Conservation (phyloP, 192 early-diverging fungal genomes). For the Neocallimastix lanati region DNA sequence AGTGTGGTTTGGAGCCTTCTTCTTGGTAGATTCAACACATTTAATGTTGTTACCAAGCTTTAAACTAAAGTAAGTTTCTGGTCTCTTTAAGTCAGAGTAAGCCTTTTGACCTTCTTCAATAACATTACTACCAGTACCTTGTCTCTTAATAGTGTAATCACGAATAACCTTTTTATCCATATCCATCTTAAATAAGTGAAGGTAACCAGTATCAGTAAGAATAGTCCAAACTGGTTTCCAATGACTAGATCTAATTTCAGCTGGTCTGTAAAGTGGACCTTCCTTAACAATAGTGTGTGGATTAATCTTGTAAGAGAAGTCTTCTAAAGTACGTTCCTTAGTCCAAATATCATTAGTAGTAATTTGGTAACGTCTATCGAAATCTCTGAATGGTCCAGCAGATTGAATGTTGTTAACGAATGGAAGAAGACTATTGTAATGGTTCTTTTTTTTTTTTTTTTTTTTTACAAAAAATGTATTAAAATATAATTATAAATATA, state of each 20-base stretch:
- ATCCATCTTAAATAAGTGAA: conserved; percentile 1
- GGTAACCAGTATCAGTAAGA: background rate
- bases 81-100: background rate
- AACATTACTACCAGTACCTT: background rate
- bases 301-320: background rate
- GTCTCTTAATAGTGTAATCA: background rate
- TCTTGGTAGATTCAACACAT: background rate
- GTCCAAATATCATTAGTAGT: background rate
- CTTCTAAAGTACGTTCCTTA: background rate
- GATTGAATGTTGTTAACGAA: background rate
- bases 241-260: background rate
- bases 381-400: background rate
- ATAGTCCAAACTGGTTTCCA: conserved; percentile 1
- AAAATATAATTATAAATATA: no score
- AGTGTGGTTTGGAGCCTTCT: background rate
- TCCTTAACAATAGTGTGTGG: background rate
- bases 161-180: background rate
- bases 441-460: background rate
- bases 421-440: background rate
- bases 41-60: background rate
- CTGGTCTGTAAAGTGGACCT: background rate
- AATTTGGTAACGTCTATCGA: background rate
- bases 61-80: background rate
- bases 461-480: no score
- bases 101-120: background rate